phyloP scores from a whole-genome alignment of 2,329 filamentous ascomycete species.

The Hypoxylon rubiginosum region DNA sequence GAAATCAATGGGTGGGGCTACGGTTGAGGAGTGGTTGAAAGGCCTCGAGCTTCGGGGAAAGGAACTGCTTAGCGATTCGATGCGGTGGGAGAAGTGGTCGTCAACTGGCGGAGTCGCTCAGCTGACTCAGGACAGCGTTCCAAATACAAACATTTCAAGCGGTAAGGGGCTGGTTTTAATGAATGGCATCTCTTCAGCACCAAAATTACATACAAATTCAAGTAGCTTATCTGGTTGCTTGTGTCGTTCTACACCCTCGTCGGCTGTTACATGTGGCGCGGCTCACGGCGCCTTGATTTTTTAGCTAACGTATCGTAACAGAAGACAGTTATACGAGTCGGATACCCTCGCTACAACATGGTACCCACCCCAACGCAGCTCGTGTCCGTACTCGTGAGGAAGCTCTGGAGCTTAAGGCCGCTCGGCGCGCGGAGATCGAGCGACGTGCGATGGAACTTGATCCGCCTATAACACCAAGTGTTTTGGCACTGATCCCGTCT shows the following conservation, averaged over 20 bases:
- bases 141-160: background rate
- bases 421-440: slow-evolving; percentile 78
- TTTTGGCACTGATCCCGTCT: slow-evolving; percentile 77
- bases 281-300: background rate
- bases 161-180: slow-evolving; percentile 1
- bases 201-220: slow-evolving; percentile 9
- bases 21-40: slow-evolving; percentile 83
- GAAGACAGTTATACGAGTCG: slow-evolving; percentile 14
- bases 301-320: slow-evolving; percentile 12
- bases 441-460: slow-evolving; percentile 74
- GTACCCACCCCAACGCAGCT: slow-evolving; percentile 33
- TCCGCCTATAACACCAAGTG: slow-evolving; percentile 72
- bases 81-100: slow-evolving; percentile 83
- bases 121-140: slow-evolving; percentile 27
- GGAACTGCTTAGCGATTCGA: slow-evolving; percentile 70
- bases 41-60: slow-evolving; percentile 76
- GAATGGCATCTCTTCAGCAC: slow-evolving; percentile 11
- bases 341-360: slow-evolving; percentile 3
- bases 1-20: slow-evolving; percentile 74
- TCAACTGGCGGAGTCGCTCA: slow-evolving; percentile 57
- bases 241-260: slow-evolving; percentile 3
- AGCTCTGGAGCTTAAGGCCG: slow-evolving; percentile 73
- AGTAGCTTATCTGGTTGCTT: slow-evolving; percentile 8
- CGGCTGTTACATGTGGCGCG: slow-evolving; percentile 1
- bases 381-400: slow-evolving; percentile 69